Conservation (phyloP, 805 yeast species). For the Saccharomycopsis javanensis region DNA sequence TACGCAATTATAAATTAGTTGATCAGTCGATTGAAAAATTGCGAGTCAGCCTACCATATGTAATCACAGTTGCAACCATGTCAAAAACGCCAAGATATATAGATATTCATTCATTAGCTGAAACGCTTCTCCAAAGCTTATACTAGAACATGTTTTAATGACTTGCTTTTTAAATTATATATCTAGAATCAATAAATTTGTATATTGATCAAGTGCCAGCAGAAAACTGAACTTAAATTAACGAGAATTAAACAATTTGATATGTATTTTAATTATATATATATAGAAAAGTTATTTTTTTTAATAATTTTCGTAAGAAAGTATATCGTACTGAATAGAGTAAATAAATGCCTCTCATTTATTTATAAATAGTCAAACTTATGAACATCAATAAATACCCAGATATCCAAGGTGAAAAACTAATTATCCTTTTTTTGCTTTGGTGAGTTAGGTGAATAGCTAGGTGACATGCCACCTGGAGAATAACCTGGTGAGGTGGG, state of each 20-base stretch:
- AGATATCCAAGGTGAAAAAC: neutral
- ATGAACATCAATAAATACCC: neutral
- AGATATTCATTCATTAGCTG: neutral
- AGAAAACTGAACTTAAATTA: no score
- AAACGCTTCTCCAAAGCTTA: neutral
- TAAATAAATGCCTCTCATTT: neutral
- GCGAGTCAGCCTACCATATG: neutral
- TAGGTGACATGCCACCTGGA: constrained; percentile 44
- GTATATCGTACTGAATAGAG: neutral
- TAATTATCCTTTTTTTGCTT: constrained; percentile 1
- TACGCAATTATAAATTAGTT: neutral
- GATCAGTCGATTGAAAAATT: neutral
- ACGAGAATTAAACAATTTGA: constrained; percentile 1
- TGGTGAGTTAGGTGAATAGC: constrained; percentile 61
- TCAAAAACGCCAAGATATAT: neutral
- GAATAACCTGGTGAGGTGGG: constrained; percentile 48
- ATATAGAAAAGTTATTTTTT: neutral
- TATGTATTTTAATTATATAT: neutral
- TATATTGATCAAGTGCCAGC: no score
- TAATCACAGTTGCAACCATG: neutral
- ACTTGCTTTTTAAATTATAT: no score
- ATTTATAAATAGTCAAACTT: neutral
- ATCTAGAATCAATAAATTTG: no score
- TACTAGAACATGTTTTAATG: neutral
- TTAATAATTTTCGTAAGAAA: neutral